phyloP scores from a whole-genome alignment of 805 yeast genomes.

The Candida andamanensis region DNA sequence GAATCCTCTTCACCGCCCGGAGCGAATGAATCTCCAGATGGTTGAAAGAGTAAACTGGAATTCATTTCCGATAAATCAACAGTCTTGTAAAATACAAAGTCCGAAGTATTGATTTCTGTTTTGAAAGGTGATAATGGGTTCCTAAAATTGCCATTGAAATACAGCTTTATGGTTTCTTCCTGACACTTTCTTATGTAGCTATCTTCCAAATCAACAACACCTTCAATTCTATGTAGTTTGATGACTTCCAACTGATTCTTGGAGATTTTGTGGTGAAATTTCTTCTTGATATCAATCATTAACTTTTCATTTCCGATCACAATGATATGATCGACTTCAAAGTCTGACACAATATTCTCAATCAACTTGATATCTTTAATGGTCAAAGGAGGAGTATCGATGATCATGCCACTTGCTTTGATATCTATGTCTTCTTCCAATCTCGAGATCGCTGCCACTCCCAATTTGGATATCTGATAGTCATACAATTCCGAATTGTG shows the following conservation, averaged over 20 bases:
- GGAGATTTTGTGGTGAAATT: constrained; percentile 31
- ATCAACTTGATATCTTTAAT: constrained; percentile 48
- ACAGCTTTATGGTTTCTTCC: constrained; percentile 74
- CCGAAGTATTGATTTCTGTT: constrained; percentile 62
- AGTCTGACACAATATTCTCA: constrained; percentile 53
- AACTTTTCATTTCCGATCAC: constrained; percentile 76
- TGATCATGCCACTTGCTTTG: constrained; percentile 51
- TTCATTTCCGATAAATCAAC: constrained; percentile 42
- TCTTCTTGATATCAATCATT: constrained; percentile 56
- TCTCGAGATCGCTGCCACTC: constrained; percentile 45
- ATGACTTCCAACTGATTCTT: constrained; percentile 39
- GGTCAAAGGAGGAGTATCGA: constrained; percentile 69
- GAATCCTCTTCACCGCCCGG: constrained; percentile 21
- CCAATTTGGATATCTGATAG: constrained; percentile 43
- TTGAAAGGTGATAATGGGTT: constrained; percentile 80
- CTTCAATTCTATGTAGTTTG: constrained; percentile 67
- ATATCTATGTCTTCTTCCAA: constrained; percentile 45
- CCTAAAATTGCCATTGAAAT: constrained; percentile 75
- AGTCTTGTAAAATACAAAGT: constrained; percentile 54
- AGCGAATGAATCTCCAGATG: constrained; percentile 38
- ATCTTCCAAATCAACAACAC: constrained; percentile 72
- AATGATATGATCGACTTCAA: constrained; percentile 54
- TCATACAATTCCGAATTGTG: constrained; percentile 58
- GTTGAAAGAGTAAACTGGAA: constrained; percentile 35
- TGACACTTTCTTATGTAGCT: constrained; percentile 64